A percentile compares a stretch with the other conserved stretches of the same genome.
These are phyloP conservation scores for Cyclotella baltica DNA, from an alignment of 108 stramenopile genomes.

Conservation along the genomic window DNA sequence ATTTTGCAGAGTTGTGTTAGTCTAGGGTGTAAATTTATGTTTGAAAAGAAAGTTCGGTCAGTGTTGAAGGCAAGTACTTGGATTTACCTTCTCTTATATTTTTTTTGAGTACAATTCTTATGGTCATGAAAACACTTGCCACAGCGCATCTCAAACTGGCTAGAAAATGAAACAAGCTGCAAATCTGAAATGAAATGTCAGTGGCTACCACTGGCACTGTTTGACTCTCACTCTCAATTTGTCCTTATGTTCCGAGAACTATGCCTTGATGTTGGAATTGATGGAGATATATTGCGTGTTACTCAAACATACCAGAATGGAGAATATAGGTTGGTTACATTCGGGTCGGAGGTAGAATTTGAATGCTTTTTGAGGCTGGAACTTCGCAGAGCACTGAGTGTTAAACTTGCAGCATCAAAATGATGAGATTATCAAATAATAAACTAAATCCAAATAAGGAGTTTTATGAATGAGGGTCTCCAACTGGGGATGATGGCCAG, in stretches of 20 bases:
- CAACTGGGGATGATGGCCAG: no score
- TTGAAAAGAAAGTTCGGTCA: conserved; percentile 75
- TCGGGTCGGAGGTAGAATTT: conserved; percentile 77
- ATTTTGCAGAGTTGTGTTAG: conserved; percentile 77
- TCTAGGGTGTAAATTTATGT: conserved; percentile 77
- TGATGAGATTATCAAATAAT: no score
- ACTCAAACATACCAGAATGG: conserved; percentile 50
- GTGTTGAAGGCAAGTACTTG: conserved; percentile 47
- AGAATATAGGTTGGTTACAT: conserved; percentile 63
- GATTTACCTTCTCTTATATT: neutral
- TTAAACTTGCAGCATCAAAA: no score
- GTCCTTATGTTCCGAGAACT: conserved; percentile 47
- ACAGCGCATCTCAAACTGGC: conserved; percentile 56
- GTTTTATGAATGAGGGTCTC: no score
- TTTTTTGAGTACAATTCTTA: neutral
- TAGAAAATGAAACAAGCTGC: conserved; percentile 41
- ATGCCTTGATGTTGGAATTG: conserved; percentile 66
- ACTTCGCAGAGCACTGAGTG: conserved; percentile 45
- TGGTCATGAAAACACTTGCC: neutral
- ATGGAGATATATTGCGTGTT: conserved; percentile 67
- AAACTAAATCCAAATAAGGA: no score
- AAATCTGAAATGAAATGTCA: conserved; percentile 53
- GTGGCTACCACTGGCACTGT: conserved; percentile 82
- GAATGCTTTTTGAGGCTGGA: conserved; percentile 72
- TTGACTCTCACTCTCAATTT: conserved; percentile 76